A percentile compares a stretch with the other conserved stretches of the same genome.
phyloP scores from a whole-genome alignment of 805 yeast species.

The Lipomyces sp. region DNA sequence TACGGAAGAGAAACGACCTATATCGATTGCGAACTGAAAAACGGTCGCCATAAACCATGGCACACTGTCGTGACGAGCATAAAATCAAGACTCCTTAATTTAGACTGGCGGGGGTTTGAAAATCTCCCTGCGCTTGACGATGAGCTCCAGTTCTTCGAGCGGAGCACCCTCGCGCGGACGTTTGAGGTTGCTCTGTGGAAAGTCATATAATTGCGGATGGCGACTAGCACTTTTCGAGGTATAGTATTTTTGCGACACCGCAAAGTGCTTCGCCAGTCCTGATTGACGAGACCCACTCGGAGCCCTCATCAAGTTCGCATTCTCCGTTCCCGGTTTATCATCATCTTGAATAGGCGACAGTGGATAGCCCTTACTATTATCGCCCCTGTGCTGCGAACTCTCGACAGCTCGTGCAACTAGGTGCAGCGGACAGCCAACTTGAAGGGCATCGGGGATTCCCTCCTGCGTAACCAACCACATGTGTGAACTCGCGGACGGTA shows the following conservation, averaged over 20 bases:
- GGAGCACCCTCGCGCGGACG: background rate
- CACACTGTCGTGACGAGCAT: too few relatives aligned
- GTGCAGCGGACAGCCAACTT: constrained; percentile 5
- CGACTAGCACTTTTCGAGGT: too few relatives aligned
- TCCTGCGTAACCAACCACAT: constrained; percentile 7
- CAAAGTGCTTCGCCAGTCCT: too few relatives aligned
- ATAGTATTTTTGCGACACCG: too few relatives aligned
- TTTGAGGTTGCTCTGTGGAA: too few relatives aligned
- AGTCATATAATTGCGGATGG: too few relatives aligned
- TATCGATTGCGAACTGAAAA: too few relatives aligned
- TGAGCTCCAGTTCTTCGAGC: constrained; percentile 15
- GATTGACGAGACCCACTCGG: too few relatives aligned
- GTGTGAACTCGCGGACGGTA: background rate
- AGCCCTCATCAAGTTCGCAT: too few relatives aligned
- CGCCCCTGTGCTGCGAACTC: background rate
- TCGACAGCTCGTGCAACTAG: constrained; percentile 3
- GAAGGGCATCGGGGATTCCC: constrained; percentile 5
- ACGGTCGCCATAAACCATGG: too few relatives aligned
- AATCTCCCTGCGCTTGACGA: constrained; percentile 12
- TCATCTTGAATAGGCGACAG: background rate
- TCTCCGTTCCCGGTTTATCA: too few relatives aligned
- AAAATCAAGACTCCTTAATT: background rate
- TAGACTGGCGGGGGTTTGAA: constrained; percentile 1
- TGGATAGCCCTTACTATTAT: background rate
- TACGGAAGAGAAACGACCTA: too few relatives aligned